These are phyloP conservation scores for Raphanus raphanistrum DNA, from an alignment of 345 rosid species.

Conservation along the genomic window DNA sequence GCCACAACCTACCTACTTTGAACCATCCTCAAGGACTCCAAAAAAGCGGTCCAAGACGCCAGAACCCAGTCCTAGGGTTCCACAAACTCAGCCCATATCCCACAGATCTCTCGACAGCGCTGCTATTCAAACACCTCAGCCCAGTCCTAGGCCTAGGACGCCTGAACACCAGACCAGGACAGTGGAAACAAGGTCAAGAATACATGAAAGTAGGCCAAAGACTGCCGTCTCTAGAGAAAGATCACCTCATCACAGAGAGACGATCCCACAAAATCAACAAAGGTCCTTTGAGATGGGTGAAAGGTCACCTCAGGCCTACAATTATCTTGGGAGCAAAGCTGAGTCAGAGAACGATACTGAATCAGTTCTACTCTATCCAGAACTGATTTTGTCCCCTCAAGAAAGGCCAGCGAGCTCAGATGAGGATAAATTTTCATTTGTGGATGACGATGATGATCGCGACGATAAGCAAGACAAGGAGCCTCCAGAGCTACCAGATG, in stretches of 20 bases:
- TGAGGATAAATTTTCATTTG: constrained; percentile 37
- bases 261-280: constrained; percentile 19
- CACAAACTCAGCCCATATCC: constrained; percentile 25
- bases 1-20: constrained; percentile 34
- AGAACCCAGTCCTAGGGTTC: constrained; percentile 31
- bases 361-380: constrained; percentile 35
- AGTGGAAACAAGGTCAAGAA: neutral
- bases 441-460: constrained; percentile 26
- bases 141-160: constrained; percentile 24
- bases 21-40: constrained; percentile 21
- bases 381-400: constrained; percentile 37
- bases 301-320: constrained; percentile 23
- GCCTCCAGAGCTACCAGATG: constrained; percentile 38
- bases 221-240: neutral
- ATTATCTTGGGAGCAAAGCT: constrained; percentile 24
- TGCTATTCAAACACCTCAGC: neutral
- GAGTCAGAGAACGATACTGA: constrained; percentile 26
- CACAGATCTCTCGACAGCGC: constrained; percentile 28
- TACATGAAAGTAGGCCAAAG: constrained; percentile 21
- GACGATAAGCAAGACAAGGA: constrained; percentile 24
- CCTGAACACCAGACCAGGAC: constrained; percentile 10
- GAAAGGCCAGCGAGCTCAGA: constrained; percentile 28
- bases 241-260: constrained; percentile 26
- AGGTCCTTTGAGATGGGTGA: constrained; percentile 4
- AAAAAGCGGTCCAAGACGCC: constrained; percentile 31